Conservation (phyloP, 352 stramenopile genomes). For the Hyaloperonospora brassicae region DNA sequence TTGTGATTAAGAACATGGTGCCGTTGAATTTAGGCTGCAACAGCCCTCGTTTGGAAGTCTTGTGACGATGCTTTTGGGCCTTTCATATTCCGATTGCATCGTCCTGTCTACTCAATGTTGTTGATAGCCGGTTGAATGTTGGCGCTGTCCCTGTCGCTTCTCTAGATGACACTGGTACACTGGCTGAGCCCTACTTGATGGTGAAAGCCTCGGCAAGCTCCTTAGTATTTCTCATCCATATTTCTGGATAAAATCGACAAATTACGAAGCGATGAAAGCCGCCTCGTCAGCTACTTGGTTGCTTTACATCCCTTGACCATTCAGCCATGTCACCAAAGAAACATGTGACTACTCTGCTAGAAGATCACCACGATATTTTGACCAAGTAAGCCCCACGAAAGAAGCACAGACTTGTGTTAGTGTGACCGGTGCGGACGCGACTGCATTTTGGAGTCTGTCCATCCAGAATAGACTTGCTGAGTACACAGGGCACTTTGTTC, state of each 20-base stretch:
- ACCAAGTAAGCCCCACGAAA: constrained; percentile 16
- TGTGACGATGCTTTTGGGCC: too few relatives aligned
- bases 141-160: too few relatives aligned
- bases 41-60: too few relatives aligned
- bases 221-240: constrained; percentile 26
- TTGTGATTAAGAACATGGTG: too few relatives aligned
- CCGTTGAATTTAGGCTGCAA: too few relatives aligned
- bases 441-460: not conserved
- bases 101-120: too few relatives aligned
- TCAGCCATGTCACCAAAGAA: constrained; percentile 22
- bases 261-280: constrained; percentile 23
- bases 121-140: too few relatives aligned
- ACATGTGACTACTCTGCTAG: constrained; percentile 23
- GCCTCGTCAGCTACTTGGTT: constrained; percentile 21
- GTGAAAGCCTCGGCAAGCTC: constrained; percentile 32
- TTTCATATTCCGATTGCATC: too few relatives aligned
- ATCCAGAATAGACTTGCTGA: constrained; percentile 1
- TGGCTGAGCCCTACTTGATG: too few relatives aligned
- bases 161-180: too few relatives aligned
- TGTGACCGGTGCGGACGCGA: constrained; percentile 9
- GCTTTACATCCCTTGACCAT: constrained; percentile 21
- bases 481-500: not conserved
- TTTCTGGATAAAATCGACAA: constrained; percentile 16
- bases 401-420: constrained; percentile 3
- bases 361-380: constrained; percentile 19